Evolutionary conservation across 768 basidiomycete genomes (phyloP).

Genomic region (Hirschioporus abietinus): DNA sequence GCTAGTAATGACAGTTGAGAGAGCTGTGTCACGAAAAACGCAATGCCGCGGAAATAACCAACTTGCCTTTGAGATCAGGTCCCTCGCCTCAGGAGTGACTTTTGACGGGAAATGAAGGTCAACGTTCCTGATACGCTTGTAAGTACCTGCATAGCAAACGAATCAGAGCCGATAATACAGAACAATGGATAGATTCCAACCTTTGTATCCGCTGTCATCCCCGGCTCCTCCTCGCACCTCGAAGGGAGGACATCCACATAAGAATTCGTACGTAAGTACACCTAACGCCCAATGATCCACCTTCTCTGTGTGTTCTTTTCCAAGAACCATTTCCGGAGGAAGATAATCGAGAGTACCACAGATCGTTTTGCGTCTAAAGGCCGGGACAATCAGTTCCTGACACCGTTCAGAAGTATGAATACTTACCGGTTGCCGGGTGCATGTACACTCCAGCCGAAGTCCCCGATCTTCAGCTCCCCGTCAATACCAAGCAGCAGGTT

Average conservation of each 20-base stretch:
- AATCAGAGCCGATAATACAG: neutral
- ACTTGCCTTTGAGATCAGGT: constrained; percentile 57
- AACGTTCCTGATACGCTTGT: constrained; percentile 83
- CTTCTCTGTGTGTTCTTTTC: constrained; percentile 79
- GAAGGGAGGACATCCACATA: constrained; percentile 80
- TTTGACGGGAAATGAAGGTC: constrained; percentile 62
- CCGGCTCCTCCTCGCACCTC: constrained; percentile 75
- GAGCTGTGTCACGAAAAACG: constrained; percentile 1
- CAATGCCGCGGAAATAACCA: neutral
- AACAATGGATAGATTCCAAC: neutral
- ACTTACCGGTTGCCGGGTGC: constrained; percentile 74
- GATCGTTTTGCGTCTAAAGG: constrained; percentile 66
- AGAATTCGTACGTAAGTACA: constrained; percentile 93
- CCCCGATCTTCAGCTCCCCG: constrained; percentile 96
- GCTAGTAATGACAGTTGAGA: constrained; percentile 3
- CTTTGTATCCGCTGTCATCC: constrained; percentile 5
- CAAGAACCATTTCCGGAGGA: constrained; percentile 98
- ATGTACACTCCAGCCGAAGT: constrained; percentile 99
- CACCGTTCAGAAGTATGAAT: neutral
- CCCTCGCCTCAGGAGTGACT: constrained; percentile 60
- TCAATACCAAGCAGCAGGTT: constrained; percentile 92
- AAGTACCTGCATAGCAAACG: constrained; percentile 57
- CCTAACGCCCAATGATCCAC: constrained; percentile 98
- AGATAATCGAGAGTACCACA: constrained; percentile 97
- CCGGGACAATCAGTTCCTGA: neutral